A percentile compares a stretch with the other conserved stretches of the same genome.
phyloP scores from a whole-genome alignment of 1,284 basidiomycete species.

The Hymenochaete sp. region DNA sequence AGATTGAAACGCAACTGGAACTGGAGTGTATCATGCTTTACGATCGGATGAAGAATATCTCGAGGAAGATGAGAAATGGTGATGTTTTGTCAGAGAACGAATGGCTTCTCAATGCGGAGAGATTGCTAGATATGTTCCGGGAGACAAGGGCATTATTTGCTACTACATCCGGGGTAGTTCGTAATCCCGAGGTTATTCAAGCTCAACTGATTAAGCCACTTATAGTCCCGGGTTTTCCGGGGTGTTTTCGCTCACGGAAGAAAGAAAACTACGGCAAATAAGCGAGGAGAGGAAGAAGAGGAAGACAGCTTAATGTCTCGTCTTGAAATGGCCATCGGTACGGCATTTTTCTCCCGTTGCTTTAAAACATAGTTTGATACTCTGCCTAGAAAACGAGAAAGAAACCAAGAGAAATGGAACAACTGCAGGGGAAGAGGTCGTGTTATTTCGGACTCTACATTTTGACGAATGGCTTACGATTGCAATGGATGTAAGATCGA shows the following conservation, averaged over 20 bases:
- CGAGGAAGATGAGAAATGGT: conserved; percentile 31
- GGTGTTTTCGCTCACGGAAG: neutral
- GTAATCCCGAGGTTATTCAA: neutral
- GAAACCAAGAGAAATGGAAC: conserved; percentile 27
- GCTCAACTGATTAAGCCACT: neutral
- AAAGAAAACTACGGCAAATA: neutral
- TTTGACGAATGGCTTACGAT: conserved; percentile 83
- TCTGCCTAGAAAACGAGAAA: conserved; percentile 25
- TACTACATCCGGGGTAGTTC: conserved; percentile 1
- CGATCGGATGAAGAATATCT: conserved; percentile 38
- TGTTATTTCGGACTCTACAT: conserved; percentile 72
- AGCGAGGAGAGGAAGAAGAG: conserved; percentile 25
- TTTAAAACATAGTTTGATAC: neutral
- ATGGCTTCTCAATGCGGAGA: conserved; percentile 82
- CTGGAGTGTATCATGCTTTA: no score
- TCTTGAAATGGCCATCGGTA: conserved; percentile 22
- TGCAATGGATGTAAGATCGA: conserved; percentile 73
- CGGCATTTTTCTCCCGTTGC: neutral
- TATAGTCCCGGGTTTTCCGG: conserved; percentile 23
- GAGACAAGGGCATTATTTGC: conserved; percentile 79
- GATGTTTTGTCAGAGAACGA: conserved; percentile 41
- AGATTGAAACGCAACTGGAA: conserved; percentile 56
- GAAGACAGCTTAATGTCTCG: conserved; percentile 36
- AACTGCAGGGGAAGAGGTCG: conserved; percentile 33
- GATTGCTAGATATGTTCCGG: conserved; percentile 81